Evolutionary conservation across 2,329 filamentous ascomycete species (phyloP), one percentile per base, ranked within the genome.

Genomic region (Huntiella bhutanensis): DNA sequence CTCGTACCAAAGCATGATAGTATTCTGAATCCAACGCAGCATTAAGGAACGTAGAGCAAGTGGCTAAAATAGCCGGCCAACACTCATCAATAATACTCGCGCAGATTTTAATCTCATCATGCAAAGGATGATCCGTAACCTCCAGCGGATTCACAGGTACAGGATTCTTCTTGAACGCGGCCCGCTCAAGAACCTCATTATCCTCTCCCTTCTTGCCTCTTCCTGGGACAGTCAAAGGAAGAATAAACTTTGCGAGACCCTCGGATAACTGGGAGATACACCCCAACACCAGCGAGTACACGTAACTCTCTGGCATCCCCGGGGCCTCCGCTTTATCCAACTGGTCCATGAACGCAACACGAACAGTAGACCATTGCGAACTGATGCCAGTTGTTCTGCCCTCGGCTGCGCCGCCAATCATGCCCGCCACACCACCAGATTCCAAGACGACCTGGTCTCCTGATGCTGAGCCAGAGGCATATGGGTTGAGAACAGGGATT

Each of bases 11-110:
- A 7, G 80, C 77, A 53, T 95, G 87, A 55, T 96, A 98, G 54
- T 91, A 95, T 45, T 95, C 86, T 1, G 84, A 81, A 58, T 98
- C 91, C 3, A 98, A 66, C 0, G 88, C 78, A 28, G 91, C 84
- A 57, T 93, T 92, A 13, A 98, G 65, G 57, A 96, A 98, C 0
- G 88, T 95, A 0, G 91, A 98, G 55, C 86, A 95, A 2, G 86
- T 91, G 1, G 91, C 88, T 42, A 98, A 72, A 35, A 96, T 79
- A 10, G 91, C 91, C 41, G 91, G 91, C 91, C 91, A 98, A 59
- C 88, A 96, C 53, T 83, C 73, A 3, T 92, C 84, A 17, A 98
- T 81, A 46, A 98, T 80, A 7, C 72, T 72, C 10, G 85, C 84
- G 54, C 84, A 88, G 2, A 77, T 75, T 55, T 78, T 75, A 48